phyloP scores from a whole-genome alignment of 495 filamentous ascomycete genomes.

The Darksidea phi region DNA sequence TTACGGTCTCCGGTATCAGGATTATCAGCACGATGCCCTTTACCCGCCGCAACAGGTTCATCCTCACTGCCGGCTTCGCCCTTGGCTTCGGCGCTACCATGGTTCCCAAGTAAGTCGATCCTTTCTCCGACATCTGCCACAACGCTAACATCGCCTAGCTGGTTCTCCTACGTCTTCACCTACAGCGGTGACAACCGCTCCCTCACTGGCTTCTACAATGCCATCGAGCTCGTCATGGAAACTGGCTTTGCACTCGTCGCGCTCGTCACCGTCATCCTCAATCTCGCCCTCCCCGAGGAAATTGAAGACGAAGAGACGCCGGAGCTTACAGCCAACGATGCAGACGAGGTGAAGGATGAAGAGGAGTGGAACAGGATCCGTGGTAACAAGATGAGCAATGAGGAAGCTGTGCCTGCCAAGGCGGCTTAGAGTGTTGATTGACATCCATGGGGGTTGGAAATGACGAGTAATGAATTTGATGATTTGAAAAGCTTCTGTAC shows the following conservation, averaged over 20 bases:
- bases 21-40: constrained; percentile 79
- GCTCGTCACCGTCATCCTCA: constrained; percentile 68
- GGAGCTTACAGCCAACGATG: constrained; percentile 40
- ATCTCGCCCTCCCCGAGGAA: constrained; percentile 71
- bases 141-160: constrained; percentile 33
- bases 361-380: constrained; percentile 39
- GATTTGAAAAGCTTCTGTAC: too few relatives aligned
- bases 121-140: not conserved
- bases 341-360: constrained; percentile 35
- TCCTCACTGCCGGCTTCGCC: constrained; percentile 74
- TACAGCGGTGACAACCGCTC: constrained; percentile 66
- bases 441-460: too few relatives aligned
- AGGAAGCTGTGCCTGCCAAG: constrained; percentile 16
- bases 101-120: constrained; percentile 59
- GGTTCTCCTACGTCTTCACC: constrained; percentile 66
- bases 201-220: constrained; percentile 76
- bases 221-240: constrained; percentile 76
- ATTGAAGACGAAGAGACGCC: constrained; percentile 57
- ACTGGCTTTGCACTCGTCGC: constrained; percentile 76
- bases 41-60: constrained; percentile 82
- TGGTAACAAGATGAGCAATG: constrained; percentile 29
- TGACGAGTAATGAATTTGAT: too few relatives aligned
- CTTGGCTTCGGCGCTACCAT: constrained; percentile 80
- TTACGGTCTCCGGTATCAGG: constrained; percentile 81
- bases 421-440: not conserved